Percentiles rank a stretch among this genome's conserved stretches.
Conservation (phyloP, 331 rosid genomes). For the Telfairia occidentalis region DNA sequence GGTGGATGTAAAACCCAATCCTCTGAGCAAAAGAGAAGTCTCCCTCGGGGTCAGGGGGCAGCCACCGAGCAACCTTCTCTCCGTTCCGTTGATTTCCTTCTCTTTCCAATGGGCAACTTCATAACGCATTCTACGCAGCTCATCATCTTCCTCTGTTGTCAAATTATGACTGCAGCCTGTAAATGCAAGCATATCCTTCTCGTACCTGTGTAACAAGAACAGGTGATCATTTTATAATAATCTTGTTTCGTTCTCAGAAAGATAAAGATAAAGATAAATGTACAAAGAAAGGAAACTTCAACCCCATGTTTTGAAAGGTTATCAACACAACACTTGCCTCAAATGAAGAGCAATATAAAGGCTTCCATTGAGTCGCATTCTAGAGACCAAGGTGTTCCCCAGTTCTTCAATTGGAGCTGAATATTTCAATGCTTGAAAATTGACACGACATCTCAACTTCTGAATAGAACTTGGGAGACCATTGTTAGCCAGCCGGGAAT, state of each 20-base stretch:
- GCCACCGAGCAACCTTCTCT: constrained; percentile 91
- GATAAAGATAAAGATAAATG: background rate
- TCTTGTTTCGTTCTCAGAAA: background rate
- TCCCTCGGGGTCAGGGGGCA: constrained; percentile 95
- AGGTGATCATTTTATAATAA: background rate
- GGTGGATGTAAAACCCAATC: constrained; percentile 65
- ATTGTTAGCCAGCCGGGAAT: constrained; percentile 85
- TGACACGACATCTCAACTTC: constrained; percentile 76
- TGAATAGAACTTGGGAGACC: constrained; percentile 55
- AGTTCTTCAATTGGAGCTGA: constrained; percentile 72
- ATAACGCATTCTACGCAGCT: constrained; percentile 69
- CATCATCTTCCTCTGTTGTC: constrained; percentile 72
- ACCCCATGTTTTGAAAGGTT: background rate
- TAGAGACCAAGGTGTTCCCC: constrained; percentile 62
- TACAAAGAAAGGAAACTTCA: background rate
- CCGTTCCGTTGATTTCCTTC: constrained; percentile 87
- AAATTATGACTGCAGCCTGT: constrained; percentile 92
- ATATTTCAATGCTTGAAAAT: constrained; percentile 77
- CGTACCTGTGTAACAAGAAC: constrained; percentile 50
- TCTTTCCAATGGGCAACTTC: constrained; percentile 98
- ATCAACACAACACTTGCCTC: constrained; percentile 42
- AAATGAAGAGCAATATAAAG: constrained; percentile 86
- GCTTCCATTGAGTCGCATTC: constrained; percentile 65
- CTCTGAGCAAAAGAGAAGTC: constrained; percentile 77
- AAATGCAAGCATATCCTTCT: constrained; percentile 99